phyloP scores from a whole-genome alignment of 2,329 filamentous ascomycete species.

The Aspergillus sp. region DNA sequence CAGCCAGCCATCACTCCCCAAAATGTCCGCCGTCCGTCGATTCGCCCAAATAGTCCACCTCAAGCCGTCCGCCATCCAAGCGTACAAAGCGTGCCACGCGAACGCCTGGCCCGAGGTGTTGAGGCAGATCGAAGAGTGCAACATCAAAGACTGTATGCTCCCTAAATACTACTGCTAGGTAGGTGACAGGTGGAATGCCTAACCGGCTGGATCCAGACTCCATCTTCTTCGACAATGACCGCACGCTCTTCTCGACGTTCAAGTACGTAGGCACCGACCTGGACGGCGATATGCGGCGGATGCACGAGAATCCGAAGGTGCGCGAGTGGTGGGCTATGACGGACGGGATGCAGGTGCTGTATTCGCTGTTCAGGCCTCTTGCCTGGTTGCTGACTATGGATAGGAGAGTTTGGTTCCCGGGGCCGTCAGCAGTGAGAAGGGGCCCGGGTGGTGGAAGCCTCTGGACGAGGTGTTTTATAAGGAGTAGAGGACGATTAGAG shows the following conservation, averaged over 20 bases:
- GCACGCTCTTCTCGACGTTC: conserved; percentile 64
- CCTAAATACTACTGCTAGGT: neutral
- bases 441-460: conserved; percentile 28
- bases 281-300: conserved; percentile 64
- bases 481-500: conserved; percentile 8
- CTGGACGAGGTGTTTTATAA: conserved; percentile 28
- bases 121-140: conserved; percentile 64
- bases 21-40: conserved; percentile 26
- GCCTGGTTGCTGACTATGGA: neutral
- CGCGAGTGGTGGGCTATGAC: conserved; percentile 76
- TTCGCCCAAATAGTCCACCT: conserved; percentile 66
- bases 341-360: conserved; percentile 56
- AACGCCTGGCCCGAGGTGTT: conserved; percentile 70
- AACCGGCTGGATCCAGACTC: conserved; percentile 58
- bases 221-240: conserved; percentile 59
- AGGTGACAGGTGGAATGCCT: too few species aligned
- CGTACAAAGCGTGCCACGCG: conserved; percentile 66
- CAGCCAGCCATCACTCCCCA: too few species aligned
- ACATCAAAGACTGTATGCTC: conserved; percentile 60
- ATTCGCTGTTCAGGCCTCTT: neutral
- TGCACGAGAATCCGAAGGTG: conserved; percentile 63
- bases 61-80: conserved; percentile 54
- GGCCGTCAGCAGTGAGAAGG: conserved; percentile 24
- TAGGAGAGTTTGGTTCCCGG: conserved; percentile 25
- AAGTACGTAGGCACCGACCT: conserved; percentile 70